Conservation (phyloP, 2,329 filamentous ascomycete species). For the Aaosphaeria arxii region DNA sequence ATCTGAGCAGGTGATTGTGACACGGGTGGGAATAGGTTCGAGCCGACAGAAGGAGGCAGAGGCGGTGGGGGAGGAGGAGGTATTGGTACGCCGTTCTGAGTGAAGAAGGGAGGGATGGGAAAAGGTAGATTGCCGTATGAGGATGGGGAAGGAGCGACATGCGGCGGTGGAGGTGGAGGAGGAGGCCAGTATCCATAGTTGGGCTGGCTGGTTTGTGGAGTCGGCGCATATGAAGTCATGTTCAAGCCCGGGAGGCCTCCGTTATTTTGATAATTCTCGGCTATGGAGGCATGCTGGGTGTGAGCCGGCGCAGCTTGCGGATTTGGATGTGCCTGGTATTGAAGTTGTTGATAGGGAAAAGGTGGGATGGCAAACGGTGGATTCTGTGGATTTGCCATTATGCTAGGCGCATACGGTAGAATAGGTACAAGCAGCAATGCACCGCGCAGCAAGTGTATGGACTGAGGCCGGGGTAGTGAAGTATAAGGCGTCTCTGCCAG, state of each 20-base stretch:
- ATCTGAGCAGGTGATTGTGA: slow-evolving; percentile 3
- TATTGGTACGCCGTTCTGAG: slow-evolving; percentile 4
- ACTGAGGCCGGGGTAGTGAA: too few relatives aligned
- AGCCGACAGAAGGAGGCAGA: neutral
- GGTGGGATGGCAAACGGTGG: neutral
- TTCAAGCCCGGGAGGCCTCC: slow-evolving; percentile 21
- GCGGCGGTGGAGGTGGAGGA: slow-evolving; percentile 1
- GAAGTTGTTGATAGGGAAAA: slow-evolving; percentile 6
- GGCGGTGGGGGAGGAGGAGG: slow-evolving; percentile 4
- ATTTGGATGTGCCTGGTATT: neutral
- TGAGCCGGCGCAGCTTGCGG: slow-evolving; percentile 7
- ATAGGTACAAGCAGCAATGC: neutral
- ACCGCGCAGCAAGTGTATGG: too few relatives aligned
- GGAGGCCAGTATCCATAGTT: slow-evolving; percentile 8
- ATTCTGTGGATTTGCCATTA: neutral
- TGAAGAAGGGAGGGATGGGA: slow-evolving; percentile 14
- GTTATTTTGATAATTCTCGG: slow-evolving; percentile 12
- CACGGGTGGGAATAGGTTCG: neutral
- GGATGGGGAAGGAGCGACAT: neutral
- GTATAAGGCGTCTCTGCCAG: too few relatives aligned
- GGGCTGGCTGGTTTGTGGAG: slow-evolving; percentile 16
- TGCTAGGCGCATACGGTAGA: neutral
- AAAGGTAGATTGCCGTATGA: slow-evolving; percentile 2
- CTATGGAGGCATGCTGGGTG: slow-evolving; percentile 9
- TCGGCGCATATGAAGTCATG: slow-evolving; percentile 19